Conservation (phyloP, 805 yeast species). For the Wickerhamiella domercqiae region DNA sequence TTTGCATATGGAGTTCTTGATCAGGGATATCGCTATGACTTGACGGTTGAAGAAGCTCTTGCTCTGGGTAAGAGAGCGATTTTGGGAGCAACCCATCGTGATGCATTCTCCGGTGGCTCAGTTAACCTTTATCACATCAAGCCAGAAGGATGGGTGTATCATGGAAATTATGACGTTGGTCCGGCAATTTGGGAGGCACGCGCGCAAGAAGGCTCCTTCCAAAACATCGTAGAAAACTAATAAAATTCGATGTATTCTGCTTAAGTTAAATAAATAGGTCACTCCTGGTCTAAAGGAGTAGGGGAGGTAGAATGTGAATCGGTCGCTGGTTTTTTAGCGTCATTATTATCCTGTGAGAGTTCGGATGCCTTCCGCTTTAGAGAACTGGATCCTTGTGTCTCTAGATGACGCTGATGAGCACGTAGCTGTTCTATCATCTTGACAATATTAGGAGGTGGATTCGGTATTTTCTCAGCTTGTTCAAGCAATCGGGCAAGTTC, state of each 20-base stretch:
- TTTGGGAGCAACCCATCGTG: constrained; percentile 96
- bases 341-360: too few species aligned
- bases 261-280: too few species aligned
- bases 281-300: too few species aligned
- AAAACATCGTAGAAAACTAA: constrained; percentile 37
- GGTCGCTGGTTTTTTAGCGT: too few species aligned
- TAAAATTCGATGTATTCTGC: too few species aligned
- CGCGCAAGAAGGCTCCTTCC: constrained; percentile 75
- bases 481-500: constrained; percentile 23
- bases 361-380: too few species aligned
- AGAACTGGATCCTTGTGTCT: constrained; percentile 1
- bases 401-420: constrained; percentile 20
- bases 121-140: constrained; percentile 85
- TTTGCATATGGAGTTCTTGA: constrained; percentile 98
- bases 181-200: constrained; percentile 83
- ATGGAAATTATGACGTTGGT: constrained; percentile 90
- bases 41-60: constrained; percentile 83
- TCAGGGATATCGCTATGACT: constrained; percentile 81
- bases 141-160: constrained; percentile 87
- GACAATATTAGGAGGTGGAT: constrained; percentile 23
- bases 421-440: constrained; percentile 24
- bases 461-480: constrained; percentile 24
- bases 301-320: too few species aligned
- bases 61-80: constrained; percentile 90
- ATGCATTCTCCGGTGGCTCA: constrained; percentile 95